phyloP scores from a whole-genome alignment of 495 filamentous ascomycete species.

The Pyrenula massariospora region DNA sequence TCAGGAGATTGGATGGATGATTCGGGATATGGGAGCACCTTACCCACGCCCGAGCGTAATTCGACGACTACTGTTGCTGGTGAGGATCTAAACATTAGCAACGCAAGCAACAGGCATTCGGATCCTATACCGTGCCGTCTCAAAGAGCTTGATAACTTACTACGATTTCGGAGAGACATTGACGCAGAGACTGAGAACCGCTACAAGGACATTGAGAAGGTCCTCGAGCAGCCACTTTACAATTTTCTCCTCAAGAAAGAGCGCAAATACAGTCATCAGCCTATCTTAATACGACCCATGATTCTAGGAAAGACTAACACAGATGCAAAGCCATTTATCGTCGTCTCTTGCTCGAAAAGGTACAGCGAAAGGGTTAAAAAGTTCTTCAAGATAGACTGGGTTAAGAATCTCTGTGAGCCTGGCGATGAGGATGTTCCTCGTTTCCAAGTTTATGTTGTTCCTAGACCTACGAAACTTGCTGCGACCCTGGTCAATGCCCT shows the following conservation, averaged over 20 bases:
- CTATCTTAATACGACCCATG: constrained; percentile 7
- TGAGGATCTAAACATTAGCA: background rate
- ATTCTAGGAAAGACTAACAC: constrained; percentile 9
- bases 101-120: background rate
- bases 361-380: constrained; percentile 6
- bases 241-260: constrained; percentile 4
- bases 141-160: constrained; percentile 4
- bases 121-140: background rate
- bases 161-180: constrained; percentile 7
- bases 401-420: constrained; percentile 10
- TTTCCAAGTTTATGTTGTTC: constrained; percentile 8
- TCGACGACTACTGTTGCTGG: background rate
- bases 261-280: constrained; percentile 3
- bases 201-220: constrained; percentile 13
- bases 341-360: constrained; percentile 10
- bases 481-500: constrained; percentile 2
- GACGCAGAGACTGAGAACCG: constrained; percentile 8
- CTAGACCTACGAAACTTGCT: constrained; percentile 4
- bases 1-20: background rate
- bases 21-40: background rate
- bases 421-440: constrained; percentile 2
- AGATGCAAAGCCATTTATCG: constrained; percentile 11
- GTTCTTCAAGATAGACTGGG: constrained; percentile 11
- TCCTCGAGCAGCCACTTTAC: constrained; percentile 6
- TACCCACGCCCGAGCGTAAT: background rate